Conservation (phyloP, 176 grass and related monocot species). For the Aegilops umbellulata region DNA sequence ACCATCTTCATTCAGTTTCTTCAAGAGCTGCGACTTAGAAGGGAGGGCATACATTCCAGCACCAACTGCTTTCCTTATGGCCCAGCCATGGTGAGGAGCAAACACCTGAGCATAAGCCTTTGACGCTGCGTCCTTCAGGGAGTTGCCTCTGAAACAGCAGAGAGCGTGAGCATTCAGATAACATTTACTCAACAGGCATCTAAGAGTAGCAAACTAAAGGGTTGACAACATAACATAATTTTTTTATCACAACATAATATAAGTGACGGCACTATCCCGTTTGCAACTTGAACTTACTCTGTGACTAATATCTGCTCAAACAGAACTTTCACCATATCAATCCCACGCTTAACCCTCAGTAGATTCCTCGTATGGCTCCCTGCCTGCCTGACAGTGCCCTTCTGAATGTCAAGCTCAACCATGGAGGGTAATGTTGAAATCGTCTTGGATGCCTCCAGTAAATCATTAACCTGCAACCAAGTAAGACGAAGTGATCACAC, state of each 20-base stretch:
- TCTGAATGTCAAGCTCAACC: constrained; percentile 78
- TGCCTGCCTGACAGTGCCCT: constrained; percentile 40
- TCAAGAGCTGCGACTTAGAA: constrained; percentile 82
- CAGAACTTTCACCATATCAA: constrained; percentile 94
- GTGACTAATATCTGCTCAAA: constrained; percentile 76
- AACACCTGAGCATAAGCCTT: constrained; percentile 81
- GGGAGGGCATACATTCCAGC: constrained; percentile 91
- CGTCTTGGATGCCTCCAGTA: constrained; percentile 70
- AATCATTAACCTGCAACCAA: constrained; percentile 62
- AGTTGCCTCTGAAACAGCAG: constrained; percentile 62
- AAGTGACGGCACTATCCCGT: not conserved
- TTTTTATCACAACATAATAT: not conserved
- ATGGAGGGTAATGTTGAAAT: constrained; percentile 69
- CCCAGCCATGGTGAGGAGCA: constrained; percentile 88
- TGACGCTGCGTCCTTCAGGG: constrained; percentile 73
- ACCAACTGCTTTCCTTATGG: constrained; percentile 86
- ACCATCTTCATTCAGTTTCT: constrained; percentile 95
- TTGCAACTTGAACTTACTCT: constrained; percentile 52
- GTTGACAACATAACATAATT: not conserved
- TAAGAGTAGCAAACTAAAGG: not conserved
- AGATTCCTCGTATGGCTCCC: constrained; percentile 87
- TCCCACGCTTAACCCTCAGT: constrained; percentile 76
- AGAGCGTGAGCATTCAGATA: not conserved
- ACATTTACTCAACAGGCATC: not conserved
- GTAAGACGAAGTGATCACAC: not conserved